Percentiles rank a stretch among this genome's conserved stretches.
Evolutionary conservation across 208 protist genomes (phyloP).

Genomic region (Wallacemonas rigidus): DNA sequence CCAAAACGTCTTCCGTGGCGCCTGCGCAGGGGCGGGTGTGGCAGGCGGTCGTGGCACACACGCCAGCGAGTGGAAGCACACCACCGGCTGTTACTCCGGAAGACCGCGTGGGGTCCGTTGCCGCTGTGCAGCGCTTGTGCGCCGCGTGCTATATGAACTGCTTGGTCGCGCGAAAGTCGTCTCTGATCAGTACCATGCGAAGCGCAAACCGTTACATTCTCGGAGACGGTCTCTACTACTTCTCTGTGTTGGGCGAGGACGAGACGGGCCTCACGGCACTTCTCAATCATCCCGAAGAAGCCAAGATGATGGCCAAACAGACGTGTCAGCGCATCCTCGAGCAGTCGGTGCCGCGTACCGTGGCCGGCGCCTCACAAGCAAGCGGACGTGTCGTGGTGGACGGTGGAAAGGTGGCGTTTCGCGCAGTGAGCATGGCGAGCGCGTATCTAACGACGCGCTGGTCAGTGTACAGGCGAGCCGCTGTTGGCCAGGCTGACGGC

Average conservation of each 20-base stretch:
- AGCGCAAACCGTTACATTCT: conserved; percentile 56
- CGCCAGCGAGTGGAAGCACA: too few species aligned
- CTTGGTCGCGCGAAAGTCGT: conserved; percentile 46
- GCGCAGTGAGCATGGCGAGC: too few species aligned
- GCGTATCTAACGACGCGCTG: too few species aligned
- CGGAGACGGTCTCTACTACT: conserved; percentile 61
- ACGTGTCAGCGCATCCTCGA: conserved; percentile 51
- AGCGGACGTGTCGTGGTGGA: background rate
- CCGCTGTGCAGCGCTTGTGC: conserved; percentile 42
- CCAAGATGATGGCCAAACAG: conserved; percentile 48
- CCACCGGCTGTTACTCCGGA: too few species aligned
- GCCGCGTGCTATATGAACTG: conserved; percentile 60
- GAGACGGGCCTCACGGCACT: conserved; percentile 38
- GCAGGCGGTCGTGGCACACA: too few species aligned
- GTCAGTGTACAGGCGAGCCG: too few species aligned
- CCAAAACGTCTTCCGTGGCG: too few species aligned
- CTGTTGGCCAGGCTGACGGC: too few species aligned
- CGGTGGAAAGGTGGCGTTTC: background rate
- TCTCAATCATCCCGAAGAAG: conserved; percentile 48
- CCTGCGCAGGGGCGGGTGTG: too few species aligned
- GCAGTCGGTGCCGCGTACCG: conserved; percentile 17
- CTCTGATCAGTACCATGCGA: conserved; percentile 36
- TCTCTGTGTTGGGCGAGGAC: conserved; percentile 59
- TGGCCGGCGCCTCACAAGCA: background rate
- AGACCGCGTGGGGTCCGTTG: too few species aligned